Evolutionary conservation across 169 alveolate species (phyloP).

Genomic region (Plasmodium vinckei): DNA sequence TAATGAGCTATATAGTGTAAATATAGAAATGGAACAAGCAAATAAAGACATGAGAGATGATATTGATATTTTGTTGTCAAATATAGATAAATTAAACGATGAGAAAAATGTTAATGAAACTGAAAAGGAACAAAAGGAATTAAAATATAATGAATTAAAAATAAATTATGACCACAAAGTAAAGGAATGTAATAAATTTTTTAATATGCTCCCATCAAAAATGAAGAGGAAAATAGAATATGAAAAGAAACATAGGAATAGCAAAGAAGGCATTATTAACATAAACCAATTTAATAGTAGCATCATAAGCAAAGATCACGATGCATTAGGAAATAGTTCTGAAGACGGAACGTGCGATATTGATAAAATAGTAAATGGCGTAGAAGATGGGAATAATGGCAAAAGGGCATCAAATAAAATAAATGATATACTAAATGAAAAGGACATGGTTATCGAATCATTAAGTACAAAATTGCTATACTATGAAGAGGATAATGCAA

Average conservation of each 20-base stretch:
- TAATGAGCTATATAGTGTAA: slow-evolving; percentile 32
- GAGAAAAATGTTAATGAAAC: slow-evolving; percentile 26
- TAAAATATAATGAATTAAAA: slow-evolving; percentile 46
- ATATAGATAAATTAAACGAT: slow-evolving; percentile 46
- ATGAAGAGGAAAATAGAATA: slow-evolving; percentile 37
- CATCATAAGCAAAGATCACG: neutral
- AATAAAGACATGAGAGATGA: slow-evolving; percentile 59
- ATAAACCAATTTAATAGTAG: neutral
- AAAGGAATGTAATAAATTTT: slow-evolving; percentile 25
- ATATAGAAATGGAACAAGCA: slow-evolving; percentile 29
- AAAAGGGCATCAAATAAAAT: neutral
- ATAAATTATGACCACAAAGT: slow-evolving; percentile 28
- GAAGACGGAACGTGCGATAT: neutral
- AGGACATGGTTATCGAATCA: slow-evolving; percentile 25
- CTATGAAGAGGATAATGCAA: slow-evolving; percentile 27
- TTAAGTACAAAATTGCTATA: slow-evolving; percentile 23
- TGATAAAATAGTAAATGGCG: no score
- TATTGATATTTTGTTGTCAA: slow-evolving; percentile 41
- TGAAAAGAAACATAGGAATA: neutral
- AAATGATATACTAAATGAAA: slow-evolving; percentile 20
- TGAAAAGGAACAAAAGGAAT: slow-evolving; percentile 1
- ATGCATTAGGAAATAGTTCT: neutral
- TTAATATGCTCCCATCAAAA: slow-evolving; percentile 5
- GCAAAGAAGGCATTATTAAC: neutral
- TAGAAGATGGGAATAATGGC: no score